Base-by-base conservation (phyloP, 345 rosid genomes). In the Corymbia maculata region DNA sequence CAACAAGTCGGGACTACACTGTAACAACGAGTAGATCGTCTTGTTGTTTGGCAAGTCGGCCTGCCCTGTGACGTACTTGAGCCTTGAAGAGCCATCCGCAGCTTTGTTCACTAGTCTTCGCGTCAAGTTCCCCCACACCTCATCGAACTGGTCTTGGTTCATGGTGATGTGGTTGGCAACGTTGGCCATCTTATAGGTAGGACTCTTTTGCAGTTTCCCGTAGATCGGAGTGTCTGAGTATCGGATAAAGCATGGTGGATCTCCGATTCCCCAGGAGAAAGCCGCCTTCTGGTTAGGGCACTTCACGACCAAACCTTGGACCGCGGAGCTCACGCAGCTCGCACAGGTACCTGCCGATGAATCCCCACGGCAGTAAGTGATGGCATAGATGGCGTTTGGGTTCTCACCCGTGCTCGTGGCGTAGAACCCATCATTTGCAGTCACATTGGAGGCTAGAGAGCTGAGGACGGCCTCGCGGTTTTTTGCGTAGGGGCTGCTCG, bases 1-100 rank as follows among this genome's bases (percentile, higher is more conserved):
- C 9, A 93, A 90, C 36, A 95, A 26, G 70, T 96, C 98, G n/a
- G 98, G 94, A 15, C 93, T 91, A 89, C 98, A 95, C 61, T 93
- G 94, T 92, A 92, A 90, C 82, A 95, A 10, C 6, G 92, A 90
- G 85, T 92, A 92, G 17, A 92, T 93, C n/a, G 84, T 93, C 21
- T 82, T 5, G 10, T 10, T 75, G 45, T 57, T 24, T 4, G 89
- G 64, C 45, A 90, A 8, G n/a, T 51, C 47, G 2, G 92, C 87
- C 84, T 90, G 89, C 28, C 90, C 93, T 22, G 93, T 90, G 7
- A 82, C 92, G 85, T 66, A 94, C 88, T 94, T 93, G 15, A 90
- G 93, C 86, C 14, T 89, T 0, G 90, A 66, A 86, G 91, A 47
- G 10, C 92, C 92, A 51, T 75, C 85, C 3, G 93, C 86, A 36